phyloP scores from a whole-genome alignment of 768 basidiomycete species.

The Pleurotus salmoneostramineus region DNA sequence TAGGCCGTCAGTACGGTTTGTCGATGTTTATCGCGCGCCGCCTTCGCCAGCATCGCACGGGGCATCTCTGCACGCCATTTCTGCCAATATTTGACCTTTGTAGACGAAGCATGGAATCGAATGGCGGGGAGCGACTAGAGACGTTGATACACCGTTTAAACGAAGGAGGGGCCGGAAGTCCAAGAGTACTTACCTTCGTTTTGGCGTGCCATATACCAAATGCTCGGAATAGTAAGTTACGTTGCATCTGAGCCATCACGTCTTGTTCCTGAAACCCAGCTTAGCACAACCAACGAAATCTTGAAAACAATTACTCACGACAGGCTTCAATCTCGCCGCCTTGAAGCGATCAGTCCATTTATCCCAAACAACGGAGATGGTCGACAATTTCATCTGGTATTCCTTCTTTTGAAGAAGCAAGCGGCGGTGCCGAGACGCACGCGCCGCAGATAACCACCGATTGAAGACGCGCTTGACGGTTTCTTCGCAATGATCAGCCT shows the following conservation, averaged over 20 bases:
- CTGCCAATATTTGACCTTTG: constrained; percentile 60
- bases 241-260: constrained; percentile 54
- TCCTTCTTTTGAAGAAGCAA: constrained; percentile 56
- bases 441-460: constrained; percentile 63
- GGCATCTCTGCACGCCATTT: constrained; percentile 72
- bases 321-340: constrained; percentile 59
- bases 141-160: not conserved
- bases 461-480: constrained; percentile 62
- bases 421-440: constrained; percentile 59
- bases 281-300: constrained; percentile 3
- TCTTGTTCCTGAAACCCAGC: constrained; percentile 46
- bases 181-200: constrained; percentile 50
- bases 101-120: constrained; percentile 60
- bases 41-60: constrained; percentile 57
- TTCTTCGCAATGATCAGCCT: constrained; percentile 37
- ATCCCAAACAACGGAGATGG: constrained; percentile 63
- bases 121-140: constrained; percentile 74
- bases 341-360: constrained; percentile 74
- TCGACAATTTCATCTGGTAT: constrained; percentile 51
- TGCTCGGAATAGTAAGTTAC: constrained; percentile 58
- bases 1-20: constrained; percentile 46
- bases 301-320: constrained; percentile 37
- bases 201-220: constrained; percentile 75
- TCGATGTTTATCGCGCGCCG: constrained; percentile 60
- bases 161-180: not conserved